Percentiles rank a stretch among this genome's conserved stretches.
phyloP scores from a whole-genome alignment of 495 filamentous ascomycete species.

The Stereocaulon alpinum region DNA sequence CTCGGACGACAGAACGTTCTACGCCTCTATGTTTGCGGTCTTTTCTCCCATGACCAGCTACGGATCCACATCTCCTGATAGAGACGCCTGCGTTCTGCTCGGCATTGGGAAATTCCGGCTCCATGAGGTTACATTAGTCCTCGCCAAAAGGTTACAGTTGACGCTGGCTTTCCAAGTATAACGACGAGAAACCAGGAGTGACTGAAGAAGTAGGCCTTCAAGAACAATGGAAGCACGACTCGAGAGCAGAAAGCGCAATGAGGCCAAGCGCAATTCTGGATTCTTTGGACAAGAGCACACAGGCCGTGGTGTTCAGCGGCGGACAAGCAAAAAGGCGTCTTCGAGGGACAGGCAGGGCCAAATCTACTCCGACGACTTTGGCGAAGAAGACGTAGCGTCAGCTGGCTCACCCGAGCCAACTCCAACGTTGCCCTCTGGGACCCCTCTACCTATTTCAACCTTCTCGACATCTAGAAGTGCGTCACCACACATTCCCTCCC shows the following conservation, averaged over 20 bases:
- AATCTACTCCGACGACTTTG: constrained; percentile 43
- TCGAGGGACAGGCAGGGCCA: constrained; percentile 44
- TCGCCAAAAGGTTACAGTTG: neutral
- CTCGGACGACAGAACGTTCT: neutral
- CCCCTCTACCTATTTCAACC: constrained; percentile 34
- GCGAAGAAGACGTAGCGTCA: constrained; percentile 34
- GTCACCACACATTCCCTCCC: constrained; percentile 35
- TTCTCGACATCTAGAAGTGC: constrained; percentile 30
- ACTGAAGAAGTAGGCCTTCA: neutral
- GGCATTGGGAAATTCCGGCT: neutral
- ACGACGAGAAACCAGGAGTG: neutral
- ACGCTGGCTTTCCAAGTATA: neutral
- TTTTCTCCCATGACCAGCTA: neutral
- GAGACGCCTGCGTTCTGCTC: neutral
- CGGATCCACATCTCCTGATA: neutral
- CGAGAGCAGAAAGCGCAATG: constrained; percentile 18
- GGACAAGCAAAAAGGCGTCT: constrained; percentile 42
- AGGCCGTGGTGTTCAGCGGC: constrained; percentile 32
- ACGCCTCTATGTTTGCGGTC: constrained; percentile 2
- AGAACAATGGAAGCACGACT: constrained; percentile 15
- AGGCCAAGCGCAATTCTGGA: constrained; percentile 20
- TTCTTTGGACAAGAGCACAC: constrained; percentile 16
- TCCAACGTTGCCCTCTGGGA: constrained; percentile 29
- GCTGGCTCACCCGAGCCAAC: constrained; percentile 40
- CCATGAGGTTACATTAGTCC: neutral